Evolutionary conservation across 2,329 filamentous ascomycete genomes (phyloP), one percentile per base, ranked within the genome.

Genomic region (Fusarium ambrosium): DNA sequence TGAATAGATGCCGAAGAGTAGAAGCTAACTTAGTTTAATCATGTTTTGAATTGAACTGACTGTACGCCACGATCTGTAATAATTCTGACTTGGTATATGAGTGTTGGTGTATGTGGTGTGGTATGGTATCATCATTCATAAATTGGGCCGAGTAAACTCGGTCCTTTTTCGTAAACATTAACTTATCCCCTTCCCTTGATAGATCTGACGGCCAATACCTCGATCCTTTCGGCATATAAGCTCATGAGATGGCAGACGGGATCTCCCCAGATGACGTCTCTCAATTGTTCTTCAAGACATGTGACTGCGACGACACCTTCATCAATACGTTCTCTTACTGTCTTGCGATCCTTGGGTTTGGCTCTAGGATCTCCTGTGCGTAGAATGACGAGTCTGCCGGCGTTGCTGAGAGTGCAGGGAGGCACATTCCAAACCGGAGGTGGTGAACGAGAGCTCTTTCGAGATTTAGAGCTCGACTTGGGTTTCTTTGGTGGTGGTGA

Each of bases 161-260:
- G 48, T 29, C 48, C 48, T 53, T 53, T 53, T 53, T 53, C 48
- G 48, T 72, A 64, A 63, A 43, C 18, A 55, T 48, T 36, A 72
- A 72, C 71, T 27, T 22, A 41, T 62, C 48, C 64, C 66, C 74
- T 76, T 2, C 70, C 80, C 18, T 77, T 82, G 16, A 82, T 78
- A 6, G 80, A 93, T 68, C 88, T 90, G 2, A 92, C 91, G 13
- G 93, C 93, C 65, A 97, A 82, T 5, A 86, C 85, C 80, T 97
- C 92, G 53, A 97, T 89, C 63, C 95, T 85, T 22, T 87, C 89
- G 16, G 90, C 90, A 82, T 97, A 97, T 22, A 97, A 79, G 69
- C 86, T 90, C 95, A 97, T 97, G 76, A 91, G 87, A 84, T 97
- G 95, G 80, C 91, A 93, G 51, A 94, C 86, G 0, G 94, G 93